Percentiles rank a stretch among this genome's conserved stretches.
These are phyloP conservation scores for Ligustrum vulgare DNA, from an alignment of 257 asterid species.

Conservation along the genomic window DNA sequence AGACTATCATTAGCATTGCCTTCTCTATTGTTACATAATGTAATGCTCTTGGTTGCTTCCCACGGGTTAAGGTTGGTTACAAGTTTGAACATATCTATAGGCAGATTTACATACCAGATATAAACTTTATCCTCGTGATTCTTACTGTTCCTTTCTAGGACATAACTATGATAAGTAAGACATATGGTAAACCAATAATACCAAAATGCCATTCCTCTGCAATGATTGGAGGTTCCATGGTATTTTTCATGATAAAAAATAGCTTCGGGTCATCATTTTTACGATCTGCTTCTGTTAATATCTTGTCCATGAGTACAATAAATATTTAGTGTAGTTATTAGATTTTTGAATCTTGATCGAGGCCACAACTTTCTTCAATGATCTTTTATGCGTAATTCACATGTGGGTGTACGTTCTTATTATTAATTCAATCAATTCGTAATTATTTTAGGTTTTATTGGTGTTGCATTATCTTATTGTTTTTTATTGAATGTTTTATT, in stretches of 20 bases:
- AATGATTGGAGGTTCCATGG: too few relatives aligned
- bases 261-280: conserved; percentile 51
- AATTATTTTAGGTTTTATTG: neutral
- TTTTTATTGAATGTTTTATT: too few relatives aligned
- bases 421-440: conserved; percentile 1
- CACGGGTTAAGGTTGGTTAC: conserved; percentile 74
- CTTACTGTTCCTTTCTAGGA: conserved; percentile 63
- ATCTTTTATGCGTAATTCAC: conserved; percentile 16
- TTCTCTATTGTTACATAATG: conserved; percentile 77
- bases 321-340: neutral
- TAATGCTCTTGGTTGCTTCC: conserved; percentile 72
- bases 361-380: conserved; percentile 34
- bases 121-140: conserved; percentile 74
- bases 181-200: conserved; percentile 54
- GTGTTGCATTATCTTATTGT: too few relatives aligned
- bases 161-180: conserved; percentile 57
- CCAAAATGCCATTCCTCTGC: too few relatives aligned
- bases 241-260: too few relatives aligned
- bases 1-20: conserved; percentile 68
- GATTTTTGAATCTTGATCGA: conserved; percentile 31
- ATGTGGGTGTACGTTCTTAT: conserved; percentile 7
- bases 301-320: neutral
- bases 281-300: neutral
- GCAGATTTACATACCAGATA: conserved; percentile 74
- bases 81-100: conserved; percentile 67